Evolutionary conservation across 2,329 filamentous ascomycete species (phyloP), one percentile per base, ranked within the genome.

Genomic region (Cryoendolithus antarcticus): DNA sequence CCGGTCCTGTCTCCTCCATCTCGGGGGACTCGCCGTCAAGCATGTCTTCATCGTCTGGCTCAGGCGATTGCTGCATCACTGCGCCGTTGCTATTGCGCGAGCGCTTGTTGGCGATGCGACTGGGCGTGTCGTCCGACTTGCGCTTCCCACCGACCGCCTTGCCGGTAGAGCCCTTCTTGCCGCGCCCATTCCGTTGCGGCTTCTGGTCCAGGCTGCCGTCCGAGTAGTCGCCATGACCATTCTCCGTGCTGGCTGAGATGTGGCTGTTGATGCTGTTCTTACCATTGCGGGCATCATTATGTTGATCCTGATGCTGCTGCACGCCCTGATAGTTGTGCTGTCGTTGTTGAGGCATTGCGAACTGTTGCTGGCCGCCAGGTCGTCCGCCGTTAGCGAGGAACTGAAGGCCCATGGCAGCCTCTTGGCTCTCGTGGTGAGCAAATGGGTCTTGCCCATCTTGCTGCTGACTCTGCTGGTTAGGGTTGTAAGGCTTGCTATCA

Each of bases 341-440:
- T 6, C 55, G 57, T 39, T 59, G 59, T 30, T 53, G 53, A 5
- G 62, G 55, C 54, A 65, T 60, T 21, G 75, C 44, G 58, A 71
- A 64, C 31, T 41, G 39, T 29, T 69, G 63, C 47, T 80, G 71
- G 19, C 67, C 69, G 41, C 72, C 73, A 27, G 24, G 24, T 27
- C 24, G 24, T 27, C 24, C 24, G 39, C 78, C 77, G 54, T 85
- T 80, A 1, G 91, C 88, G 42, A 98, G 71, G 74, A 95, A 81
- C 53, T 86, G 93, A 1, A 98, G 70, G 24, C 91, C 88, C 58
- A 95, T 96, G 37, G 89, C 91, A 32, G 89, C 91, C 64, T 94
- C 89, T 52, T 89, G 93, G 38, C 77, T 77, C 55, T 94, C 89
- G 62, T 93, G 86, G 32, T 86, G 83, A 42, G 88, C 82, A 55